phyloP scores from a whole-genome alignment of 352 stramenopile genomes.

The Phytophthora pseudosyringae region DNA sequence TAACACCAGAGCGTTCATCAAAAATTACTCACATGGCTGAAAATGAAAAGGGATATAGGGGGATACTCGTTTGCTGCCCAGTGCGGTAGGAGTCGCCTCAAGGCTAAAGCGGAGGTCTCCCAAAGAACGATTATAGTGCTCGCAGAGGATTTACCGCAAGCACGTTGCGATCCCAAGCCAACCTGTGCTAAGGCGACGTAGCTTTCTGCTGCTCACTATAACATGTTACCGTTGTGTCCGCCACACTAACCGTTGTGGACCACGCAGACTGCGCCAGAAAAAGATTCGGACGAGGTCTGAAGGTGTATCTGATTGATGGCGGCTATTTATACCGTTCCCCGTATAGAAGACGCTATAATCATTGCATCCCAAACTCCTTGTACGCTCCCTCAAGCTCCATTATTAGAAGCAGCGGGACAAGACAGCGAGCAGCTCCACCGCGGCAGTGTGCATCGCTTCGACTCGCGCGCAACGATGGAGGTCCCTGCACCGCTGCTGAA shows the following conservation, averaged over 20 bases:
- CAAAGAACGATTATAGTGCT: no score
- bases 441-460: slow-evolving; percentile 26
- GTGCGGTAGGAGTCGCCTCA: no score
- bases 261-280: slow-evolving; percentile 11
- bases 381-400: slow-evolving; percentile 31
- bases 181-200: no score
- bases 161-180: no score
- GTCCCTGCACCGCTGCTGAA: slow-evolving; percentile 79
- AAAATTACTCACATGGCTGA: no score
- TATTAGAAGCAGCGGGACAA: slow-evolving; percentile 26
- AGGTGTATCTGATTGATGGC: neutral
- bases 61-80: no score
- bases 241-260: neutral
- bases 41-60: no score
- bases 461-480: slow-evolving; percentile 61
- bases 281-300: slow-evolving; percentile 24
- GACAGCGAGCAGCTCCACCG: slow-evolving; percentile 10
- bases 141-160: no score
- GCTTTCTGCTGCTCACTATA: neutral
- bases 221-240: neutral
- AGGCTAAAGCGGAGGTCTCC: no score
- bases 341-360: neutral
- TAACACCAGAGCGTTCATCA: no score
- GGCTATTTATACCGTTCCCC: slow-evolving; percentile 16
- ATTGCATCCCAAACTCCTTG: slow-evolving; percentile 4